Base-by-base conservation (phyloP, 2,329 filamentous ascomycete genomes). In the Akanthomyces dipterigenus region DNA sequence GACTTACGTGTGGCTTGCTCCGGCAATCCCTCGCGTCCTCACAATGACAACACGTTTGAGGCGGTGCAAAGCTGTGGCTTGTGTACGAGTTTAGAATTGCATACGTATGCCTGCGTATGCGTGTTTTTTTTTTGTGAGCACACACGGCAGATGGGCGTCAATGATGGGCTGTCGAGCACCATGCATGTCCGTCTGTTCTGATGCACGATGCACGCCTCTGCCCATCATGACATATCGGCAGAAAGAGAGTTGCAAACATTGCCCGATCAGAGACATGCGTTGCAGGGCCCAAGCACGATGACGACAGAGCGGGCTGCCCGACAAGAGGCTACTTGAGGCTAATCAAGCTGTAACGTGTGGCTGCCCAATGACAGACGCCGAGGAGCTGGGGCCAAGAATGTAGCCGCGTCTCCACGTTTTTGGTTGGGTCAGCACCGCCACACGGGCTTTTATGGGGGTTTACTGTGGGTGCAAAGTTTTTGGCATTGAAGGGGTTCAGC, bases 181-280 rank as follows among this genome's bases (percentile, higher is more conserved):
- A 38, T 16, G 36, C 36, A 38, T 16, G 36, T 14, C 12, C 36
- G 11, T 38, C 11, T n/a, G n/a, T 51, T 38, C 24, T 38, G n/a
- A 53, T 22, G 49, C 49, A 28, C 36, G 22, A 38, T 31, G 31
- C 50, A 42, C 14, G 16, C 5, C 11, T 45, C 36, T 55, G 20
- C n/a, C 31, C 26, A 57, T 57, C 42, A 14, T 31, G 42, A 48
- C 22, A 36, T 28, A 18, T 28, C 31, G 34, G 20, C n/a, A 54
- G n/a, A 55, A 55, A 14, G 28, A 46, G 14, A 36, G 28, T 4
- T 40, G 28, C 40, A 34, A 48, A 5, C 46, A 59, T 36, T 26
- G 45, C 55, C 49, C 49, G 49, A 60, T 60, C 58, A 60, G 58
- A 60, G 58, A 60, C 58, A 55, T 60, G 57, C 57, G 40, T 60